Base-by-base conservation (phyloP, 495 filamentous ascomycete species). In the Thermochaetoides thermophila region DNA sequence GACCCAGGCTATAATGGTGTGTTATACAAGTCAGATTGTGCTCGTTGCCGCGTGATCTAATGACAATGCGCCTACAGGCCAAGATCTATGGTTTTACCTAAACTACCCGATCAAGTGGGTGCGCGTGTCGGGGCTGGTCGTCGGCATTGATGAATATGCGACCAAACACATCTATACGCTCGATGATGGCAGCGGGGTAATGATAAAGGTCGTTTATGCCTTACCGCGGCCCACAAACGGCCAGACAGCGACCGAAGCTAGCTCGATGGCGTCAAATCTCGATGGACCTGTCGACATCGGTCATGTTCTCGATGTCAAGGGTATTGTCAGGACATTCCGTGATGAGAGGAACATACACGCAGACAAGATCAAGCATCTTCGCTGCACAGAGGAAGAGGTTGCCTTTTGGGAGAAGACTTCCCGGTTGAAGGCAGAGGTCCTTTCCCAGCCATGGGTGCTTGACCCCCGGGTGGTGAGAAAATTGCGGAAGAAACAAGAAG, bases 101-200 rank as follows among this genome's bases (percentile, higher is more conserved):
- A 95, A 95, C 60, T 84, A 96, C 54, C 89, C 91, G 0, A 78
- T 96, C 38, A 76, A 75, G 64, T 94, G 74, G 70, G 72, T 89
- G 25, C 72, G 76, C 40, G 44, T 95, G 12, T 67, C 78, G 15
- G 89, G 87, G 9, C 52, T 77, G 11, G 68, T 97, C 13, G 77
- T 92, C 29, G 78, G 81, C 9, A 62, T 84, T 34, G 76, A 83
- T 37, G 72, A 83, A 13, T 68, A 63, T 34, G 49, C 62, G 8
- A 62, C 57, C 4, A 69, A 66, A 37, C 71, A 66, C 13, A 55
- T 81, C 35, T 68, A 84, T 27, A 81, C 70, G 0, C 45, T 96
- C 17, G 89, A 96, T 41, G 89, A 97, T 55, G 78, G 81, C 52
- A 87, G 78, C 47, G 91, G 87, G 7, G 56, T 64, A 4, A 80